phyloP scores from a whole-genome alignment of 2,329 filamentous ascomycete genomes.

The Didymella segeticola region DNA sequence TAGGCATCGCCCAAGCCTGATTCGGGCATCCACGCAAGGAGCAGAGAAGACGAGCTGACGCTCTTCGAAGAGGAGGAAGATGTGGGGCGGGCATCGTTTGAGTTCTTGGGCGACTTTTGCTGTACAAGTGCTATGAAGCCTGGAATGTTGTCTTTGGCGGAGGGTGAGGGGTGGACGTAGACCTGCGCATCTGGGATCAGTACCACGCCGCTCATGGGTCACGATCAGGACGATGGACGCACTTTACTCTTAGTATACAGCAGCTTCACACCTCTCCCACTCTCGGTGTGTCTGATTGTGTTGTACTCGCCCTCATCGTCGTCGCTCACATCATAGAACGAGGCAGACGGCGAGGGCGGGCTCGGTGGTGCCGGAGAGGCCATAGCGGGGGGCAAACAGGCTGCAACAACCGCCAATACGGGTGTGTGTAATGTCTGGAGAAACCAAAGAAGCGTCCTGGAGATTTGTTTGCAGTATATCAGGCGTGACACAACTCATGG shows the following conservation, averaged over 20 bases:
- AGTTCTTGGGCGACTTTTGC: constrained; percentile 67
- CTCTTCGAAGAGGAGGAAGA: constrained; percentile 53
- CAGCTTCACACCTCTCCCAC: constrained; percentile 86
- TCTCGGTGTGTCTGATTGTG: constrained; percentile 81
- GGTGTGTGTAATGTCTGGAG: background rate
- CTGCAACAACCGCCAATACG: constrained; percentile 10
- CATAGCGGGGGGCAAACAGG: constrained; percentile 38
- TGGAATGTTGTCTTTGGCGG: constrained; percentile 92
- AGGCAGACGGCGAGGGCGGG: constrained; percentile 77
- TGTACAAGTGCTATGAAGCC: constrained; percentile 93
- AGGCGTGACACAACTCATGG: constrained; percentile 7
- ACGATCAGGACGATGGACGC: constrained; percentile 44
- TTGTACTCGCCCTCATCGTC: constrained; percentile 96
- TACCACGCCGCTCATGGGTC: constrained; percentile 27
- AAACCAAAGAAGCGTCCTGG: background rate
- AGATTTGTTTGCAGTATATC: background rate
- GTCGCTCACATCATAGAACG: constrained; percentile 95
- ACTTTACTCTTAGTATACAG: constrained; percentile 97
- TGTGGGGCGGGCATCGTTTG: constrained; percentile 44
- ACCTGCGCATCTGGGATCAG: constrained; percentile 63
- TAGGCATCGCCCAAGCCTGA: constrained; percentile 81
- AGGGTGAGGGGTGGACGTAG: constrained; percentile 93
- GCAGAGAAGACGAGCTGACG: constrained; percentile 71
- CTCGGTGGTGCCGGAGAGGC: constrained; percentile 36
- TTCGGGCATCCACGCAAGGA: constrained; percentile 94